phyloP scores from a whole-genome alignment of 371 early-diverging fungal genomes.

The Umbelopsis sp. region DNA sequence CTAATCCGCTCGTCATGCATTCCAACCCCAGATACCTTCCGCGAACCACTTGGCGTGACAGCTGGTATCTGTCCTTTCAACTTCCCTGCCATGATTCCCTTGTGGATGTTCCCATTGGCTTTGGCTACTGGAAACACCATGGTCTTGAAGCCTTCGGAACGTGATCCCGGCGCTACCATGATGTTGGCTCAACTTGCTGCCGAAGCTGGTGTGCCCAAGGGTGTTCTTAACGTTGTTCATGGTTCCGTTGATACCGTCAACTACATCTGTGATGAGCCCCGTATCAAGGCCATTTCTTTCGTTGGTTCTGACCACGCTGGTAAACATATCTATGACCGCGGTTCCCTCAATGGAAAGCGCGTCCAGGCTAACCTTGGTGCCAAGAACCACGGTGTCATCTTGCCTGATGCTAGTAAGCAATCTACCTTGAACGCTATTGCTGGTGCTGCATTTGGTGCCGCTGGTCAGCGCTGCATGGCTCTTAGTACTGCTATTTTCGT shows the following conservation, averaged over 20 bases:
- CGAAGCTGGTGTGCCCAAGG: conserved; percentile 93
- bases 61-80: conserved; percentile 97
- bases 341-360: conserved; percentile 91
- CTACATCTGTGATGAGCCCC: conserved; percentile 87
- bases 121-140: conserved; percentile 90
- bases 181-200: conserved; percentile 88
- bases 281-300: conserved; percentile 93
- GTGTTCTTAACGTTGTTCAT: conserved; percentile 94
- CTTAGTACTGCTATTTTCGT: conserved; percentile 92
- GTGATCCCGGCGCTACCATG: conserved; percentile 96
- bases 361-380: conserved; percentile 97
- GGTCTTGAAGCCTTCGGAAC: conserved; percentile 93
- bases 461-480: conserved; percentile 97
- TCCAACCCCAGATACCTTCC: conserved; percentile 68
- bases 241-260: conserved; percentile 90
- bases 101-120: conserved; percentile 97
- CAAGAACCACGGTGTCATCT: conserved; percentile 96
- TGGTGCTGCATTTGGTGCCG: conserved; percentile 97
- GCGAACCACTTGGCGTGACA: conserved; percentile 95
- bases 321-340: conserved; percentile 86
- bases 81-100: conserved; percentile 96
- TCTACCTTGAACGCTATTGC: conserved; percentile 88
- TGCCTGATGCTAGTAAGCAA: conserved; percentile 93
- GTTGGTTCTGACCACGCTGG: conserved; percentile 91
- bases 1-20: neutral